Evolutionary conservation across 2,329 filamentous ascomycete genomes (phyloP), one percentile per base, ranked within the genome.

Genomic region (Lasiodiplodia sp.): DNA sequence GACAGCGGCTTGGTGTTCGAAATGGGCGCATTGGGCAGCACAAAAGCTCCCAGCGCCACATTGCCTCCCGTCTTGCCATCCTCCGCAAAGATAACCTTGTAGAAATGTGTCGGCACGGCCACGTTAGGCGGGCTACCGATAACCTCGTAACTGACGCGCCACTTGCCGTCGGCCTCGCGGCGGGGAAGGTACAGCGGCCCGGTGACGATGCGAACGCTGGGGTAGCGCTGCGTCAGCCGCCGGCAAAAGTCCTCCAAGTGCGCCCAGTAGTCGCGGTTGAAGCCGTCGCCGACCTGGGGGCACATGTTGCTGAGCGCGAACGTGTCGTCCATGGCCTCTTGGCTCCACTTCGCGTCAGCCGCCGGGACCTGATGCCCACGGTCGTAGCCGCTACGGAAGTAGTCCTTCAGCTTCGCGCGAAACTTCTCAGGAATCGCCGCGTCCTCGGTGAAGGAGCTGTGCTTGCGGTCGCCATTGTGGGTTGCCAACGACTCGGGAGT

Each of bases 211-310:
- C 96, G 87, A 31, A 99, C 95, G 52, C 88, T 92, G 0, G 95
- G 94, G 78, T 97, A 99, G 66, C 84, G 87, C 57, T 85, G 82
- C 0, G 94, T 95, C 72, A 99, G 85, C 21, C 93, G 86, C 11
- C 96, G 88, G 82, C 95, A 97, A 77, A 98, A 99, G 77, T 97
- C 95, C 83, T 99, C 96, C 73, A 99, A 94, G 80, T 99, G 96
- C 47, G 96, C 92, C 96, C 96, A 99, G 87, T 99, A 99, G 83
- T 99, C 96, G 64, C 96, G 88, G 83, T 99, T 99, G 86, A 99
- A 99, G 69, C 96, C 96, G 78, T 97, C 93, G 73, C 96, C 96
- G 37, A 99, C 96, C 83, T 99, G 96, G 38, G 96, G 96, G 78
- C 94, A 97, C 94, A 99, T 99, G 83, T 99, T 99, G 78, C 87